phyloP scores from a whole-genome alignment of 257 asterid species.

The Leonotis leonurus region DNA sequence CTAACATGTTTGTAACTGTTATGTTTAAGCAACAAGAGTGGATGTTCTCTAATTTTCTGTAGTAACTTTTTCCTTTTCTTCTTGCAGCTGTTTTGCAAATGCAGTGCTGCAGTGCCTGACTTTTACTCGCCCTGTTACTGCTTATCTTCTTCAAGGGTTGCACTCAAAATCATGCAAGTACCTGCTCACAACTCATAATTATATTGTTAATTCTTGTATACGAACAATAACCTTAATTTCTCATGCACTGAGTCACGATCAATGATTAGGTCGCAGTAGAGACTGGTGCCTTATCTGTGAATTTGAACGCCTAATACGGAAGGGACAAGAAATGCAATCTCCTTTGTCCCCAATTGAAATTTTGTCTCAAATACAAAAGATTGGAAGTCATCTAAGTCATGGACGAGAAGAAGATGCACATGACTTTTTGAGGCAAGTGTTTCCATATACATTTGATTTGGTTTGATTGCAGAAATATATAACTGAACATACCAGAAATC shows the following conservation, averaged over 20 bases:
- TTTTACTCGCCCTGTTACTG: constrained; percentile 40
- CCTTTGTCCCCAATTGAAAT: constrained; percentile 42
- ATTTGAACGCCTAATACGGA: constrained; percentile 31
- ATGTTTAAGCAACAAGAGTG: too few species aligned
- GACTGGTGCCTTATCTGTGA: constrained; percentile 43
- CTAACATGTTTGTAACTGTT: too few species aligned
- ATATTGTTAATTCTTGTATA: background rate
- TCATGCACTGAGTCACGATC: background rate
- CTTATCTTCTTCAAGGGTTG: constrained; percentile 41
- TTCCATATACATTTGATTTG: background rate
- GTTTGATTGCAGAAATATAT: background rate
- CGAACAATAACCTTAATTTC: background rate
- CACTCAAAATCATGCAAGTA: constrained; percentile 43
- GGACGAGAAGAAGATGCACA: constrained; percentile 57
- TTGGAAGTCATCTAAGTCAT: constrained; percentile 30
- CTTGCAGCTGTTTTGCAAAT: constrained; percentile 53
- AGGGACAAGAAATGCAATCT: constrained; percentile 30
- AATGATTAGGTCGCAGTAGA: constrained; percentile 32
- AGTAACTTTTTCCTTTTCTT: background rate
- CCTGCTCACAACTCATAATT: constrained; percentile 4
- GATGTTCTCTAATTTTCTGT: background rate
- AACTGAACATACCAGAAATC: background rate
- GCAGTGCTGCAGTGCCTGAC: constrained; percentile 51
- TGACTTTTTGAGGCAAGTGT: constrained; percentile 41
- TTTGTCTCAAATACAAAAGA: constrained; percentile 36